phyloP scores from a whole-genome alignment of 257 asterid species.

The Nicotiana otophora region DNA sequence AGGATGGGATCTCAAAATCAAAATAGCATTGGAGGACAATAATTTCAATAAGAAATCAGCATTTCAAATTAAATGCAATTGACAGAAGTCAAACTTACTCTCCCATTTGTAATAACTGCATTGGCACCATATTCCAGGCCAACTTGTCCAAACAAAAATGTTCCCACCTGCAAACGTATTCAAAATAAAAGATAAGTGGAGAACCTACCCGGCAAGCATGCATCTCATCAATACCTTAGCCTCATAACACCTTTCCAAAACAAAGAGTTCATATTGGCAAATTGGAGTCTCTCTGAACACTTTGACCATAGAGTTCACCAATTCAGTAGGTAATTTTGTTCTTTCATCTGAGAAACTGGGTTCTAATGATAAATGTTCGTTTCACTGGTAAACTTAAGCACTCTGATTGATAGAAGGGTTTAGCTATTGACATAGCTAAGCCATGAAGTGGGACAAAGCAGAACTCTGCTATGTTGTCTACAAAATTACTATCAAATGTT shows the following conservation, averaged over 20 bases:
- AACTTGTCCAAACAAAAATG: constrained; percentile 61
- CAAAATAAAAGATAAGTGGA: constrained; percentile 18
- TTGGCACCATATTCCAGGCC: constrained; percentile 64
- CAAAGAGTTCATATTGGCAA: neutral
- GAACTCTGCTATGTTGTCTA: neutral
- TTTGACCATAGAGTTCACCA: neutral
- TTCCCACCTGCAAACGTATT: constrained; percentile 58
- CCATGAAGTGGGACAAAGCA: neutral
- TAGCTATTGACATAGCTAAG: neutral
- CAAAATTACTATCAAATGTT: neutral
- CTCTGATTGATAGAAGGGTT: neutral
- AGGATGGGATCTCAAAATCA: neutral
- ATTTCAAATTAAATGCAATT: constrained; percentile 13
- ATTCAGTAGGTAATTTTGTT: neutral
- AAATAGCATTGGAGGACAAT: neutral
- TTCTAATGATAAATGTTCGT: neutral
- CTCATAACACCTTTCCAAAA: neutral
- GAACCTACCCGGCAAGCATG: neutral
- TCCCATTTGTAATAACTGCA: constrained; percentile 96
- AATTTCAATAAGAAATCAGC: neutral
- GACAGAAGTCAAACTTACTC: constrained; percentile 52
- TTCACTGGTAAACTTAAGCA: neutral
- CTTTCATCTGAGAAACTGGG: neutral
- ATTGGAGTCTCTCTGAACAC: neutral
- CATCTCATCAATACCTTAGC: neutral